A percentile compares a stretch with the other conserved stretches of the same genome.
Evolutionary conservation across 2,329 filamentous ascomycete genomes (phyloP).

Genomic region (Lachnellula suecica): DNA sequence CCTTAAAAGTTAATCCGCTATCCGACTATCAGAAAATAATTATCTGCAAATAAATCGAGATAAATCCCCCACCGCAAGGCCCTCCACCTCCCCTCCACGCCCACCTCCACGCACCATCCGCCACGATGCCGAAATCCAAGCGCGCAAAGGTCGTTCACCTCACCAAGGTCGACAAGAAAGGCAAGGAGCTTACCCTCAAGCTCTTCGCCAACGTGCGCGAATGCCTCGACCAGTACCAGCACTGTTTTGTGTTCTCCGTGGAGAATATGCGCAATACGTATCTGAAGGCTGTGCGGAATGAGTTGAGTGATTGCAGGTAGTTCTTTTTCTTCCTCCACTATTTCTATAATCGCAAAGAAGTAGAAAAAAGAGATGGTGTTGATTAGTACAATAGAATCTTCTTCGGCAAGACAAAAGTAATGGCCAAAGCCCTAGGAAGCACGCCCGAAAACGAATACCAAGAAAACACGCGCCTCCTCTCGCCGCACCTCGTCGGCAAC

Average conservation of each 20-base stretch:
- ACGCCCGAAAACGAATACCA: conserved; percentile 77
- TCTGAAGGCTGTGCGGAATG: conserved; percentile 83
- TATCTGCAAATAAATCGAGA: conserved; percentile 9
- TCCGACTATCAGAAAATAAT: conserved; percentile 21
- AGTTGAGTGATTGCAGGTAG: conserved; percentile 82
- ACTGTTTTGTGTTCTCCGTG: conserved; percentile 90
- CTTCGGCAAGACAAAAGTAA: conserved; percentile 99
- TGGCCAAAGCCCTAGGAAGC: conserved; percentile 88
- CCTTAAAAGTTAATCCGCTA: conserved; percentile 11
- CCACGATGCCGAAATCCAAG: conserved; percentile 90
- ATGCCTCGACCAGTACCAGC: conserved; percentile 78
- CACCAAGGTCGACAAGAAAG: conserved; percentile 90
- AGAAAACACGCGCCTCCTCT: conserved; percentile 71
- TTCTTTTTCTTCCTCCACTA: not conserved
- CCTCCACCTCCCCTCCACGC: conserved; percentile 5
- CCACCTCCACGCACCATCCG: not conserved
- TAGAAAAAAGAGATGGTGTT: not conserved
- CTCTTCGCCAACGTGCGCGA: conserved; percentile 88
- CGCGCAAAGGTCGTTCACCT: conserved; percentile 86
- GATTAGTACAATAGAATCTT: conserved; percentile 64
- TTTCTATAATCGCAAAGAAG: not conserved
- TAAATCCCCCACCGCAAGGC: conserved; percentile 1
- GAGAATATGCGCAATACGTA: conserved; percentile 99
- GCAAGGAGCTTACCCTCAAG: conserved; percentile 81
- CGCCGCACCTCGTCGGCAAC: conserved; percentile 71